Evolutionary conservation across 805 yeast species (phyloP), one percentile per base, ranked within the genome.

Genomic region (Cyberlindnera xylosilytica): DNA sequence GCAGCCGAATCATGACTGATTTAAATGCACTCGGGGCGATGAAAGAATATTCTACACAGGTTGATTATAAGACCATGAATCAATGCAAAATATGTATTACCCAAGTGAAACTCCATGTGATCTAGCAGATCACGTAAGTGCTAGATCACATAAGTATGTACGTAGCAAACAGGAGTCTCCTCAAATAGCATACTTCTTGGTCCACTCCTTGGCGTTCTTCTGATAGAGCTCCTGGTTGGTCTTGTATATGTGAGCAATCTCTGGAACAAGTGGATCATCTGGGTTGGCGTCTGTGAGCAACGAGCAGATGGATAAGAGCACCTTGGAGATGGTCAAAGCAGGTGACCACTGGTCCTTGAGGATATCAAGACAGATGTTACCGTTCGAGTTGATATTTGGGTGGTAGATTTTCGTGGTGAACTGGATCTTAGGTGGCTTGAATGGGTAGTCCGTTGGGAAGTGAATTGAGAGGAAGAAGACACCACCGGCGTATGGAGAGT

Each of bases 321-420:
- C 96, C 72, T 93, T 93, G 17, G 98, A 88, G 54, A 93, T 87
- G 39, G 98, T 93, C 62, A 93, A 76, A 28, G 97, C 98, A 20
- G 99, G 99, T 20, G 98, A 90, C 99, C 99, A 93, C 66, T 91
- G 96, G 63, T 93, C 98, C 67, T 91, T 90, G 65, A 93, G 78
- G 63, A 93, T 91, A 69, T 93, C 99, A 54, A 91, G 76, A 76
- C 99, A 91, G 60, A 91, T 91, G 67, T 89, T 84, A 65, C 99
- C 99, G 62, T 87, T 87, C 42, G 91, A 81, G 70, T 91, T 90
- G 72, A 91, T 91, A 70, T 91, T 91, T 58, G 98, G 98, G 65
- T 91, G 99, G 69, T 91, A 91, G 65, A 91, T 90, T 70, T 90
- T 87, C 38, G 99, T 91, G 54, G 95, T 88, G 76, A 91, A 91